Conservation (phyloP, 1,284 basidiomycete genomes). For the Trichosporon ovoides region DNA sequence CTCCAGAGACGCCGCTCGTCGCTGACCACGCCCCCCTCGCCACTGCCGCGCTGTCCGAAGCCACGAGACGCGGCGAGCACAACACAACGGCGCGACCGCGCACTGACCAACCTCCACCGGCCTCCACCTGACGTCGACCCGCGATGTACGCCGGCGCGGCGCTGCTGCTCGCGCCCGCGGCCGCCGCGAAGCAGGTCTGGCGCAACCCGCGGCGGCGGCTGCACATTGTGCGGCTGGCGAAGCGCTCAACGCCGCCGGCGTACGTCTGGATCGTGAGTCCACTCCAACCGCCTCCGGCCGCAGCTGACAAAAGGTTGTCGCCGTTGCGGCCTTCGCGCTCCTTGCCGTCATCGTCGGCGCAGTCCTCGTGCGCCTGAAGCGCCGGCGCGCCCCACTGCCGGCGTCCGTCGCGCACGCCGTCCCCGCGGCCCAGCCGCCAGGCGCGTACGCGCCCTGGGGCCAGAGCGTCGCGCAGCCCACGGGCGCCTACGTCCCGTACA, state of each 20-base stretch:
- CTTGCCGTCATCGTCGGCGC: not conserved
- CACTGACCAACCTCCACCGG: no score
- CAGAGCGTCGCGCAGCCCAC: not conserved
- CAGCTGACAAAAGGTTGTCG: not conserved
- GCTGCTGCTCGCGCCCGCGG: not conserved
- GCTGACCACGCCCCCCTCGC: no score
- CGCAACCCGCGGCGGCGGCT: not conserved
- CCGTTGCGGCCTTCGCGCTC: not conserved
- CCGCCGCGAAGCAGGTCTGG: not conserved
- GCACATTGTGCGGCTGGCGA: not conserved
- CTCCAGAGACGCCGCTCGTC: no score
- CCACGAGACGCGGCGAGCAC: no score
- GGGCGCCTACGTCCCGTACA: not conserved
- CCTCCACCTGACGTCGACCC: no score
- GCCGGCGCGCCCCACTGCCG: not conserved
- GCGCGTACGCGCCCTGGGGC: not conserved
- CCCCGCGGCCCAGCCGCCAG: not conserved
- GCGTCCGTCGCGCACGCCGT: not conserved
- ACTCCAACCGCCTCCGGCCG: not conserved
- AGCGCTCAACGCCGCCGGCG: not conserved
- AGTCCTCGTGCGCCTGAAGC: not conserved
- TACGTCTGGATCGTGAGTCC: constrained; percentile 2
- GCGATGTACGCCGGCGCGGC: no score
- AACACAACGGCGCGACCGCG: no score
- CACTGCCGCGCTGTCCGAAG: no score